A percentile compares a stretch with the other conserved stretches of the same genome.
Evolutionary conservation across 305 asterid species (phyloP).

Genomic region (Fraxinus floribunda): DNA sequence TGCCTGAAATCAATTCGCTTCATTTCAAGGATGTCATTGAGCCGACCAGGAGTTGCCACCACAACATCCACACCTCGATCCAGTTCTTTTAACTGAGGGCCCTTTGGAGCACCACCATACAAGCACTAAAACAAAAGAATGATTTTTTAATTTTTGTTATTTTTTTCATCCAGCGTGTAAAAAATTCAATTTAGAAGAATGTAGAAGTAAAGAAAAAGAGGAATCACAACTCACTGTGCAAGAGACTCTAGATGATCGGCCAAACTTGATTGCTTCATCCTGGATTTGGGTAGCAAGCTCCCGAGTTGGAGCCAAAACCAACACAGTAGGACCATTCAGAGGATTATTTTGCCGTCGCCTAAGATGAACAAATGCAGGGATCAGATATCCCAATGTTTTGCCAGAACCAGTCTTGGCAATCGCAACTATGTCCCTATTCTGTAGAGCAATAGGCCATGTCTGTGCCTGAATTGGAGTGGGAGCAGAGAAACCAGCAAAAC

Average conservation of each 20-base stretch:
- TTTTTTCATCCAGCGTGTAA: constrained; percentile 12
- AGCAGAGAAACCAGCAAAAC: constrained; percentile 77
- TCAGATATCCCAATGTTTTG: constrained; percentile 87
- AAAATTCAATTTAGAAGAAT: not conserved
- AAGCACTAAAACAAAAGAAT: too few relatives aligned
- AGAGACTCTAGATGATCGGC: constrained; percentile 82
- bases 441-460: constrained; percentile 93
- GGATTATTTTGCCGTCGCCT: constrained; percentile 68
- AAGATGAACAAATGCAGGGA: constrained; percentile 87
- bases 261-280: constrained; percentile 95
- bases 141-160: too few relatives aligned
- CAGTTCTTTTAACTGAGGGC: too few relatives aligned
- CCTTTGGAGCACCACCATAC: too few relatives aligned
- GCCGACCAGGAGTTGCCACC: too few relatives aligned
- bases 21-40: too few relatives aligned
- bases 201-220: not conserved
- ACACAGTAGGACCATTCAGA: constrained; percentile 80
- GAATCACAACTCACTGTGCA: constrained; percentile 62
- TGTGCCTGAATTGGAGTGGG: constrained; percentile 99
- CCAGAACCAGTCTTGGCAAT: constrained; percentile 99
- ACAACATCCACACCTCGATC: too few relatives aligned
- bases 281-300: constrained; percentile 98
- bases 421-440: constrained; percentile 82
- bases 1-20: not conserved
- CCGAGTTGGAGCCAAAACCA: constrained; percentile 93